Conservation (phyloP, 2,329 filamentous ascomycete genomes). For the Lasiodiplodia gonubiensis region DNA sequence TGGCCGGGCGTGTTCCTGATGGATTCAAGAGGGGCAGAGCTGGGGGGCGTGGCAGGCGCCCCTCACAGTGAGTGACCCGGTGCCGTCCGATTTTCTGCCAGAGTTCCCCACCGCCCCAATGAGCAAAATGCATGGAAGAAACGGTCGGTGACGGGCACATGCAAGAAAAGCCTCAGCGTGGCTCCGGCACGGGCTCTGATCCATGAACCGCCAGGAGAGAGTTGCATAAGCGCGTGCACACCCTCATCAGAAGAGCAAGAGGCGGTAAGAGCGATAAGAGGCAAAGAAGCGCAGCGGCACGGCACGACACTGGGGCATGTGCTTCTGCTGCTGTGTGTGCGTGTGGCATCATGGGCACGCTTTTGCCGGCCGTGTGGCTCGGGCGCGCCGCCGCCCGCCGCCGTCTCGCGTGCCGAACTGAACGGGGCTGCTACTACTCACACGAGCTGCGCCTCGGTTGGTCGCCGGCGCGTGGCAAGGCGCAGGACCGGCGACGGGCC, state of each 20-base stretch:
- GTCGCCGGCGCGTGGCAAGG: neutral
- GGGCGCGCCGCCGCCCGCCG: slow-evolving; percentile 1
- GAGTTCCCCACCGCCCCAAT: slow-evolving; percentile 16
- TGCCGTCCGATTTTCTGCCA: slow-evolving; percentile 19
- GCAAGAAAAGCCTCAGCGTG: slow-evolving; percentile 22
- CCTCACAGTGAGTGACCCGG: slow-evolving; percentile 9
- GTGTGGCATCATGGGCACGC: slow-evolving; percentile 4
- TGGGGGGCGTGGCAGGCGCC: slow-evolving; percentile 10
- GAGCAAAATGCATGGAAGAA: slow-evolving; percentile 3
- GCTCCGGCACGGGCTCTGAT: slow-evolving; percentile 13
- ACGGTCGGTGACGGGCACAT: slow-evolving; percentile 26
- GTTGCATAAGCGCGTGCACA: slow-evolving; percentile 26
- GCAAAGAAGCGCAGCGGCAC: slow-evolving; percentile 1
- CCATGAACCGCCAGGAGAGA: slow-evolving; percentile 1
- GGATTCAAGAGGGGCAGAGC: neutral
- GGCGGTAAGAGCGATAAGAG: slow-evolving; percentile 23
- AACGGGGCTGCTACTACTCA: neutral
- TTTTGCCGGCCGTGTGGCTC: neutral
- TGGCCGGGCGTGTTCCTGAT: slow-evolving; percentile 16
- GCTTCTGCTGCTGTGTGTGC: neutral
- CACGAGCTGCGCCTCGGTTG: neutral
- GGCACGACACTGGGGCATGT: slow-evolving; percentile 1
- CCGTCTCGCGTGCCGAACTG: neutral
- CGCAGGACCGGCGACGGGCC: neutral
- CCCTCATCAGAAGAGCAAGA: slow-evolving; percentile 14